Evolutionary conservation across 768 basidiomycete species (phyloP), one percentile per base, ranked within the genome.

Genomic region (Lactarius pseudohatsudake): DNA sequence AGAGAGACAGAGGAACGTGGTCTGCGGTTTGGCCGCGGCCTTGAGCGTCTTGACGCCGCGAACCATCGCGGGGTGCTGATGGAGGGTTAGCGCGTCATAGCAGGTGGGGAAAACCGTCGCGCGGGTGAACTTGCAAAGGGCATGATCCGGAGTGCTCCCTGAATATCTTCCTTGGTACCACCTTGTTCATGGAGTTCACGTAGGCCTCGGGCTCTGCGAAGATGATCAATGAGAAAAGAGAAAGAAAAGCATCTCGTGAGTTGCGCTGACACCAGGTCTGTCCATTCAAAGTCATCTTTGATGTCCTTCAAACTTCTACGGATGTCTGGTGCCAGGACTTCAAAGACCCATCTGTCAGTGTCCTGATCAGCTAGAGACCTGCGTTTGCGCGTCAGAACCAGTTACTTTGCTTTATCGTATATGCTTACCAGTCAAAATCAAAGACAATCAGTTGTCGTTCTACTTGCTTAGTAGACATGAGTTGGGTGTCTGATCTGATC

Each of bases 351-450:
- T 77, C 95, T 82, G 77, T 98, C 97, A 0, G 95, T 90, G 79
- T 99, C 97, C 79, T 98, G 96, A 79, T 99, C 96, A 62, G 88
- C 87, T 78, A 92, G 84, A 41, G 92, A 94, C 91, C 91, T 94
- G 45, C 26, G 16, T 22, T 26, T 30, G 41, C 22, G 22, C 28
- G 36, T 40, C 64, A 38, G 64, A 68, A 30, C 50, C 36, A 26
- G 18, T 41, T 34, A 54, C 7, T 22, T 2, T 62, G 43, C 2
- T 13, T 38, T 38, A 22, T 13, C 30, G 45, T 34, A 13, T 7
- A 10, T 5, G 10, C 75, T 70, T 69, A 90, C 96, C 96, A 98
- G 83, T 99, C 96, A 79, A 98, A 99, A 77, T 99, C 96, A 71
- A 91, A 98, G 16, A 98, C 88, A 65, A 98, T 81, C 59, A 98